Conservation (phyloP, 805 yeast genomes). For the Hanseniaspora nectarophila region DNA sequence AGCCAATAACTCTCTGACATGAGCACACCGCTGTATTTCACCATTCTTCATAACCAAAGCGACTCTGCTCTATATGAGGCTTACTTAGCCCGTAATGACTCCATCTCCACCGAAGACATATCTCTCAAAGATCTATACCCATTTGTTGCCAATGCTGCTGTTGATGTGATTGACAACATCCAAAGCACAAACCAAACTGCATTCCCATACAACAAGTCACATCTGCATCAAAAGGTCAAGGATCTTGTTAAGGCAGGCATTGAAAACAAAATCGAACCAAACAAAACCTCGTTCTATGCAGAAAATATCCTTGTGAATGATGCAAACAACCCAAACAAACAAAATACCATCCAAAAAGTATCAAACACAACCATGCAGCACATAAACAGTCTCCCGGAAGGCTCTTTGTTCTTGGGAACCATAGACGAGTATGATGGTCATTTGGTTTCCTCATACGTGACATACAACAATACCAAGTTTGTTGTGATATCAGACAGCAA, state of each 20-base stretch:
- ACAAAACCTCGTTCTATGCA: background rate
- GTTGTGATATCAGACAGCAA: conserved; percentile 49
- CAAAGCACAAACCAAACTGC: conserved; percentile 31
- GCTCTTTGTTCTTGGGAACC: conserved; percentile 49
- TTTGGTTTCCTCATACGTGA: conserved; percentile 69
- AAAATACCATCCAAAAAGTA: background rate
- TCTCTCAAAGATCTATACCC: conserved; percentile 71
- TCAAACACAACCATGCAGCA: background rate
- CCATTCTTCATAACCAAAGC: conserved; percentile 64
- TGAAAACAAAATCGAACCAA: background rate
- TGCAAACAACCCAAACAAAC: background rate
- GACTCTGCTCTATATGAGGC: conserved; percentile 82
- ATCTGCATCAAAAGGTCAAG: conserved; percentile 6
- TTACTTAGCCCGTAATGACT: conserved; percentile 33
- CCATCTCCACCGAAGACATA: conserved; percentile 24
- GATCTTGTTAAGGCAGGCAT: background rate
- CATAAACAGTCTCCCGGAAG: background rate
- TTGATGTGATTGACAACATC: conserved; percentile 81
- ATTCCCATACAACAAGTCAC: conserved; percentile 9
- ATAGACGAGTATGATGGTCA: conserved; percentile 81
- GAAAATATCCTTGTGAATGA: background rate
- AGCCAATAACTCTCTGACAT: background rate
- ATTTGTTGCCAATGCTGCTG: conserved; percentile 73
- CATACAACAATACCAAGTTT: conserved; percentile 78
- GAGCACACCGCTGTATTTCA: conserved; percentile 70